Evolutionary conservation across 2,329 filamentous ascomycete species (phyloP), one percentile per base, ranked within the genome.

Genomic region (Trichoderma pleuroti): DNA sequence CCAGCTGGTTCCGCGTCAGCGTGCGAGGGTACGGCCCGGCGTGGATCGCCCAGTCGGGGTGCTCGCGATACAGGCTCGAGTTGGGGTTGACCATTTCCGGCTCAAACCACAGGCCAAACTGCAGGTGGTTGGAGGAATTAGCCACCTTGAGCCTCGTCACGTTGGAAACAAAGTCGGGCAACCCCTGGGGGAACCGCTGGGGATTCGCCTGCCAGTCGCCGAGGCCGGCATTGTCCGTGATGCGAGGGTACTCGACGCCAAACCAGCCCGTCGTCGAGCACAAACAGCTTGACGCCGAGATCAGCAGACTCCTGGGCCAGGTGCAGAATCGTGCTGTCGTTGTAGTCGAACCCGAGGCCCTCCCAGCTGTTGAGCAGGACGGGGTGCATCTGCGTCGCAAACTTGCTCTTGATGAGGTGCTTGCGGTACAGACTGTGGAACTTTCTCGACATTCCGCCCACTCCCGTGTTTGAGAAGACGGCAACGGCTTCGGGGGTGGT

Each of bases 211-310:
- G 80, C 89, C 89, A 91, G 79, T 91, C 89, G 6, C 89, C 89
- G 0, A 91, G 82, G 1, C 88, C 89, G 1, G 86, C 82, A 0
- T 82, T 81, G 73, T 91, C 89, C 39, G 85, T 84, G 26, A 85
- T 75, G 0, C 89, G 87, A 1, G 89, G 88, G 71, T 89, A 86
- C 42, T 90, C 77, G 21, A 74, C 72, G 0, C 89, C 89, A 61
- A 91, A 91, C 89, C 89, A 91, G 4, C 89, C 89, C 89, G 71
- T 91, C 89, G 56, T 91, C 89, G 60, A 89, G 84, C 0, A 91
- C 89, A 57, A 91, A 88, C 0, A 91, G 83, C 72, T 86, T 85
- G n/a, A 87, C 84, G 1, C 89, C 89, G 1, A 91, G 81, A 2
- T 84, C 82, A 0, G 88, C 87, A 0, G 88, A 84, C 72, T 88